Evolutionary conservation across 1,284 basidiomycete genomes (phyloP).

Genomic region (Melampsora occidentalis): DNA sequence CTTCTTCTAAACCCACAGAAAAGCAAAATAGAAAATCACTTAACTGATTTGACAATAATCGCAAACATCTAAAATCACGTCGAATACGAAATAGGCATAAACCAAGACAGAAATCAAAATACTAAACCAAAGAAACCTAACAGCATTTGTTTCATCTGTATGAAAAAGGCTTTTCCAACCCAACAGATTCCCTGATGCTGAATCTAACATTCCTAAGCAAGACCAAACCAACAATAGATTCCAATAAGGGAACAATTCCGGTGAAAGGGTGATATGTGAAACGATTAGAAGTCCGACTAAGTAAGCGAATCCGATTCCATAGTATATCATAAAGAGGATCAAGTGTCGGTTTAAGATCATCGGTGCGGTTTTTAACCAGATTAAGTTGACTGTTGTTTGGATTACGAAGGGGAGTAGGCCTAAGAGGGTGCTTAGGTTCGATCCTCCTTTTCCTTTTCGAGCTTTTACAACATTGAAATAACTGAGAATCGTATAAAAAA

Average conservation of each 20-base stretch:
- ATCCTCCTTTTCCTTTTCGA: slow-evolving; percentile 60
- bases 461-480: slow-evolving; percentile 63
- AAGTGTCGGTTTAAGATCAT: slow-evolving; percentile 62
- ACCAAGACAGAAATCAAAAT: slow-evolving; percentile 22
- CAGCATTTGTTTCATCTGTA: background rate
- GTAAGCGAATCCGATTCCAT: slow-evolving; percentile 55
- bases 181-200: background rate
- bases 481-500: slow-evolving; percentile 39
- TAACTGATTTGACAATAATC: slow-evolving; percentile 39
- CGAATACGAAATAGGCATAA: slow-evolving; percentile 39
- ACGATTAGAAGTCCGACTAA: slow-evolving; percentile 85
- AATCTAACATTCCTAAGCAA: slow-evolving; percentile 70
- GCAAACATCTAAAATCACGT: slow-evolving; percentile 43
- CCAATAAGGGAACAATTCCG: slow-evolving; percentile 72
- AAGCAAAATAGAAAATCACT: slow-evolving; percentile 16
- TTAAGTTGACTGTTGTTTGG: slow-evolving; percentile 43
- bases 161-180: too few relatives aligned
- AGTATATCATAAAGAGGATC: slow-evolving; percentile 22
- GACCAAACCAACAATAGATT: slow-evolving; percentile 84
- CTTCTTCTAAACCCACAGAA: background rate
- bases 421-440: slow-evolving; percentile 59
- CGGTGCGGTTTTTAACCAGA: slow-evolving; percentile 48
- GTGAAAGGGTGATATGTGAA: slow-evolving; percentile 79
- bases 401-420: slow-evolving; percentile 42
- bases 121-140: slow-evolving; percentile 38